Base-by-base conservation (phyloP, 1,284 basidiomycete species). In the Sporisorium exsertum region DNA sequence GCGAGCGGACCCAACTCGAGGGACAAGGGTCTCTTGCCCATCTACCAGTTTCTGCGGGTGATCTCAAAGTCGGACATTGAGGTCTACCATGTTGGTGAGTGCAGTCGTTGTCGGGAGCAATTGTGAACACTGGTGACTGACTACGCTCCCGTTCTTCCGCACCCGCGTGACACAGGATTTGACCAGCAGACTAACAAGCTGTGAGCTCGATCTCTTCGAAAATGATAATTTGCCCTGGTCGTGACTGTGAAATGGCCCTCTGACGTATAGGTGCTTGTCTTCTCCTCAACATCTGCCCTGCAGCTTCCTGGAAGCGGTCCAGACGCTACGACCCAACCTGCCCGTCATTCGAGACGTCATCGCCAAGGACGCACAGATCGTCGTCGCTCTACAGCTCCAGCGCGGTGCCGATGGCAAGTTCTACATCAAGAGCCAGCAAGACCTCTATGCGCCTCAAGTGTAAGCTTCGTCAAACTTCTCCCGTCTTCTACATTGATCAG, bases 11-110 rank as follows among this genome's bases (percentile, higher is more conserved):
- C 72, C 37, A 77, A 76, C 67, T 81, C 80, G 43, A 64, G 84
- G 35, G 84, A 85, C 59, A 77, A 60, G 4, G 81, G 78, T 16
- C 27, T 85, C 9, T 49, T 85, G 50, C 81, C 82, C 32, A 83
- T 85, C 54, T 85, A 81, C 49, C 83, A 85, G 59, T 84, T 79
- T 77, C 67, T 83, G 45, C 65, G 82, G 3, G 64, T 72, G 52
- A 78, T 85, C 51, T 84, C 80, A 18, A 64, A 45, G 12, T 78
- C 81, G 1, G 62, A 72, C 15, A 82, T 85, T 45, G 68, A 80
- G 43, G 73, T 84, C 3, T 72, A 77, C 37, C 68, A 71, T 20
- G 71, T 77, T 22, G 83, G 82, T 81, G 56, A 55, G 81, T 77
- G 6, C 15, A 18, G 37, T 40, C 35, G 35, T 7, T 40, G 37